Percentiles rank a stretch among this genome's conserved stretches.
Conservation (phyloP, 768 basidiomycete species). For the Hysterangium stoloniferum region DNA sequence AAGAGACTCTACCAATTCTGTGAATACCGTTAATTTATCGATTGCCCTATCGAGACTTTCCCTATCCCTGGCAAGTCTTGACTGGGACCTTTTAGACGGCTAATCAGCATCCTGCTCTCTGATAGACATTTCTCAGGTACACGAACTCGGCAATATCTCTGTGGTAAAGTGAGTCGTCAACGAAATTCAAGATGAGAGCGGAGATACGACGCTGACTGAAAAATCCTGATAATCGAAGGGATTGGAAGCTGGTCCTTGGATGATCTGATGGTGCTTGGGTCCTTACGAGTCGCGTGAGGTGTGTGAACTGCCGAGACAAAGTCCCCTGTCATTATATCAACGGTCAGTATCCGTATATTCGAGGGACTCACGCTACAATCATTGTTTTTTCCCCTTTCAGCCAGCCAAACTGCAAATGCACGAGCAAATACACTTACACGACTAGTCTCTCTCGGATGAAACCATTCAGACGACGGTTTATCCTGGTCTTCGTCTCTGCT, state of each 20-base stretch:
- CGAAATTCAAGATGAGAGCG: neutral
- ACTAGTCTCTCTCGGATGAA: no score
- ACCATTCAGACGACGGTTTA: neutral
- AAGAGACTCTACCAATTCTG: slow-evolving; percentile 4
- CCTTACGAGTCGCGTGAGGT: no score
- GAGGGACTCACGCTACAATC: no score
- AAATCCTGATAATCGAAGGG: neutral
- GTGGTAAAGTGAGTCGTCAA: neutral
- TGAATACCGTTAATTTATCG: neutral
- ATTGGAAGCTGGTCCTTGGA: neutral
- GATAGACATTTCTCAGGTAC: neutral
- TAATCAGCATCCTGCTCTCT: neutral
- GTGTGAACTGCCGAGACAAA: neutral
- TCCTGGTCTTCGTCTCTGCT: slow-evolving; percentile 1
- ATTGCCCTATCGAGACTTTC: neutral
- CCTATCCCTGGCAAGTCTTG: neutral
- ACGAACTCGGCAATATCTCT: slow-evolving; percentile 11
- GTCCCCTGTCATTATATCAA: neutral
- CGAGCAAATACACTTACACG: no score
- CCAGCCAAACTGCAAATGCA: no score
- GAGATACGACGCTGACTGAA: neutral
- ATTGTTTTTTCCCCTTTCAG: no score
- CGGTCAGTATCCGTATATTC: no score
- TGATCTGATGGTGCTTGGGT: no score
- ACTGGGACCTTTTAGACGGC: neutral